Base-by-base conservation (phyloP, 1,139 yeast genomes). In the Suzukiozyma palmioleophila region DNA sequence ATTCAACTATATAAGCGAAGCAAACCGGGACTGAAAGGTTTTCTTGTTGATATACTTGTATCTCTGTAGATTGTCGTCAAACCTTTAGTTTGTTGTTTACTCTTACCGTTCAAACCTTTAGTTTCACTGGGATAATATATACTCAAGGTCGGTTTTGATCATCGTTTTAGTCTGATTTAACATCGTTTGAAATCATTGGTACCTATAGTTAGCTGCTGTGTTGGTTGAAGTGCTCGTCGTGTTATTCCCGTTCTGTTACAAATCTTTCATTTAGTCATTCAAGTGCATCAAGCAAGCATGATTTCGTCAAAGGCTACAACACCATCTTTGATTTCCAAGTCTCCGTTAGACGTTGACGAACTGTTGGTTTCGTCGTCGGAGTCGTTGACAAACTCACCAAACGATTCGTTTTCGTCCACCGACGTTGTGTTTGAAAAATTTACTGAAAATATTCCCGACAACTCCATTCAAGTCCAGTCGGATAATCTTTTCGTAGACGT, bases 401-500 rank as follows among this genome's bases (percentile, higher is more conserved):
- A 28, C 16, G 16, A 28, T 28, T 28, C 31, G 14, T 28, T 28
- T 13, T 28, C 31, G 5, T 28, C 31, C 5, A 28, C 16, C 6
- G 31, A 28, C 3, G n/a, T 28, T 13, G 12, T 13, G 31, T 28
- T 28, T 28, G 31, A 28, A n/a, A n/a, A 43, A 13, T 54, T 56
- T 32, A 47, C 45, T n/a, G 40, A 38, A 8, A 37, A 41, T 3
- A 37, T 53, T 10, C 40, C 39, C 16, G 32, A 43, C 25, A 38
- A 42, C 9, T 38, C 39, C 16, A 38, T 54, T 31, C 33, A 33
- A 2, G 27, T 18, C 5, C 57, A 56, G 39, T 48, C 60, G 8
- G 44, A 57, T 21, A 32, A 37, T 5, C 40, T 58, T 8, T 33
- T 51, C 8, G 30, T 44, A 12, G 61, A 59, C 37, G 60, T 67